phyloP scores from a whole-genome alignment of 192 early-diverging fungal species.

The Backusella psychrophila region DNA sequence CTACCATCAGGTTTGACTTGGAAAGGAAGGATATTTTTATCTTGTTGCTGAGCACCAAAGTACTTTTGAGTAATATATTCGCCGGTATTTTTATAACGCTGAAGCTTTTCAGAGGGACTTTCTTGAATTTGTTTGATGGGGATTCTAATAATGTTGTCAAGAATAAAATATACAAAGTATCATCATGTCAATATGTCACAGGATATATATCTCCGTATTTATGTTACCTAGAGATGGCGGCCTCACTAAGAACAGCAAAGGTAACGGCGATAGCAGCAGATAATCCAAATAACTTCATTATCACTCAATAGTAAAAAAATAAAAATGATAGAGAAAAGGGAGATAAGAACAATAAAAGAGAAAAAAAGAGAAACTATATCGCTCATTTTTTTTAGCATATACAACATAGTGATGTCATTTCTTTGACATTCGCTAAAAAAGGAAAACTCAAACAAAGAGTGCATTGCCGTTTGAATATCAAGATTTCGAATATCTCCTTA shows the following conservation, averaged over 20 bases:
- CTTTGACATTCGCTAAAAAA: not conserved
- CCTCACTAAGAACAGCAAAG: conserved; percentile 20
- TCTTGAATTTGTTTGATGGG: conserved; percentile 68
- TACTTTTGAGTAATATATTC: conserved; percentile 78
- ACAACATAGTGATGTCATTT: not conserved
- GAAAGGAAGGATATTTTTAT: conserved; percentile 39
- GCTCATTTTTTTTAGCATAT: not conserved
- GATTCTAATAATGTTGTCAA: conserved; percentile 37
- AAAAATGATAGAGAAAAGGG: not conserved
- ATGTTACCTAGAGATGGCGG: conserved; percentile 27
- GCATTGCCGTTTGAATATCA: no score
- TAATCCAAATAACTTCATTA: conserved; percentile 34
- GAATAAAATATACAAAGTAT: not conserved
- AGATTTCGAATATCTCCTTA: no score
- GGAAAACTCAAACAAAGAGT: not conserved
- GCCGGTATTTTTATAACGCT: conserved; percentile 63
- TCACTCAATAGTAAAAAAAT: not conserved
- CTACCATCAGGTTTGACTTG: conserved; percentile 51
- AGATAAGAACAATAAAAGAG: not conserved
- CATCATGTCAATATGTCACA: not conserved
- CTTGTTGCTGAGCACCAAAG: conserved; percentile 46
- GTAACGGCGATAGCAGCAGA: conserved; percentile 15
- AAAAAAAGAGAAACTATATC: not conserved
- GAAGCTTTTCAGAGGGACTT: conserved; percentile 56
- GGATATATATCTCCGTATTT: not conserved